Base-by-base conservation (phyloP, 176 grass and related monocot species). In the Stipa capillata region DNA sequence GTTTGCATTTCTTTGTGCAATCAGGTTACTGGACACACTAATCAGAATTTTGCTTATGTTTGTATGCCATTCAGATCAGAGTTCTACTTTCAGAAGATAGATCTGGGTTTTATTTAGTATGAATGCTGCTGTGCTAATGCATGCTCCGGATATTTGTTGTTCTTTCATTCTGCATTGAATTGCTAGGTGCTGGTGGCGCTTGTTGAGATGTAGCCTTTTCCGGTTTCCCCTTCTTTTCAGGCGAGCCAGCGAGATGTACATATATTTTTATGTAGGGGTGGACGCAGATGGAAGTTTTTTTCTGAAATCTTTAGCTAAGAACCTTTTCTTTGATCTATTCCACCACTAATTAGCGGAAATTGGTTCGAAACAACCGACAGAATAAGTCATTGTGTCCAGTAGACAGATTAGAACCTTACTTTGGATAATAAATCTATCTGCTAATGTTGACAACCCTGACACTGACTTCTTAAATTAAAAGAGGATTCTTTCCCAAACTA, bases 111-210 rank as follows among this genome's bases (percentile, higher is more conserved):
- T 55, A 25, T 45, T 75, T 67, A 48, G 12, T 23, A 50, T 72
- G 65, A 39, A 73, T 12, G 17, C 8, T 72, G 25, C 66, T 62
- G 71, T 72, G 25, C 66, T 62, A 59, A 52, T 61, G 43, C 65
- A 39, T 78, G 67, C 18, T 73, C 66, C 24, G 33, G 17, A 16
- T 21, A 78, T 73, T 62, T 28, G 40, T 66, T 66, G 21, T 51
- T 65, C 27, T 27, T 78, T 65, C 63, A 42, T 73, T 50, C 40
- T 66, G 75, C 58, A 84, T 42, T 84, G 81, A 84, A 48, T 73
- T 72, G 21, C 74, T 67, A 67, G 56, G 14, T 79, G 59, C 47
- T 74, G 48, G 17, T 67, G 50, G 13, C 35, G 33, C 65, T 55
- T 79, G 8, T 0, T 41, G 31, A 58, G 41, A 74, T 67, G 31